Evolutionary conservation across 495 filamentous ascomycete genomes (phyloP).

Genomic region (Astrothelium subdiscretum): DNA sequence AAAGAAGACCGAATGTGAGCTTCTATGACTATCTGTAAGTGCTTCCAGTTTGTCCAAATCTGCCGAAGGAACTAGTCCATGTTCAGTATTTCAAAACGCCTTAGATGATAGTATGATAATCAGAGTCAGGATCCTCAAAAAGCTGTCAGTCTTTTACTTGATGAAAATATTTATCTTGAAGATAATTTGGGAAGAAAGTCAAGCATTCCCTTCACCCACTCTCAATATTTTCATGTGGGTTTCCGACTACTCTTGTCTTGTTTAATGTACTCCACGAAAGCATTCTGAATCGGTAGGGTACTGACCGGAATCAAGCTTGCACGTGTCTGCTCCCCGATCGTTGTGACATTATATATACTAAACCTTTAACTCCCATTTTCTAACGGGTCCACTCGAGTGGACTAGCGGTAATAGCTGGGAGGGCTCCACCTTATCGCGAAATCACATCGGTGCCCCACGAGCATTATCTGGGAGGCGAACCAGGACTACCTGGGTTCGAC

Average conservation of each 20-base stretch:
- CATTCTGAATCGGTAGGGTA: no score
- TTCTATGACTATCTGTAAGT: background rate
- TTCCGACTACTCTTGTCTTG: background rate
- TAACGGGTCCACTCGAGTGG: no score
- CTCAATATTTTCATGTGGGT: background rate
- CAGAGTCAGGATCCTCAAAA: background rate
- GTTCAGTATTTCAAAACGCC: background rate
- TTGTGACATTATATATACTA: no score
- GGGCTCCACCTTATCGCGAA: no score
- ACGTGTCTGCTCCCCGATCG: no score
- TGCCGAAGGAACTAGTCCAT: background rate
- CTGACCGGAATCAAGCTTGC: no score
- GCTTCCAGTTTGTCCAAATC: background rate
- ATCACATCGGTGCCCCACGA: no score
- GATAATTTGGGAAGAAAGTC: background rate
- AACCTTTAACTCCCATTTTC: no score
- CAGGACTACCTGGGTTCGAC: no score
- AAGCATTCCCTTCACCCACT: background rate
- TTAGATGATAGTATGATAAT: background rate
- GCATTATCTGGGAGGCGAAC: no score
- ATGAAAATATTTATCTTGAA: background rate
- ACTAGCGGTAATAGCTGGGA: no score
- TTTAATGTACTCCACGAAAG: background rate
- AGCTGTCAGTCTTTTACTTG: background rate
- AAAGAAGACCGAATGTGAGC: background rate